phyloP scores from a whole-genome alignment of 345 rosid species.

The Stellera chamaejasme region DNA sequence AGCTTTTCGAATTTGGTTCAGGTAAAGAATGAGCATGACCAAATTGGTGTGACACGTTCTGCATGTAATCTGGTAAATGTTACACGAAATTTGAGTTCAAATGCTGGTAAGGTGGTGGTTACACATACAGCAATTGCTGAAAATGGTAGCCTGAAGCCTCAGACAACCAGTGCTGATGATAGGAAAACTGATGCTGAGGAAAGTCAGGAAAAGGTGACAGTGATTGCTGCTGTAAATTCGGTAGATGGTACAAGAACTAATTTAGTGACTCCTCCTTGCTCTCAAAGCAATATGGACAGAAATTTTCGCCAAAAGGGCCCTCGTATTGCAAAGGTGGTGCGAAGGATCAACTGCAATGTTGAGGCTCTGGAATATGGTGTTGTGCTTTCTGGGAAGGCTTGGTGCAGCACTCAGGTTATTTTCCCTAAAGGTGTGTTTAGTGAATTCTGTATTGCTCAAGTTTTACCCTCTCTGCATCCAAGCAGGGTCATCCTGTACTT shows the following conservation, averaged over 20 bases:
- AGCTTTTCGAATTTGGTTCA: constrained; percentile 22
- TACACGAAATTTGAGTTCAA: constrained; percentile 21
- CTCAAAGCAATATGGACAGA: constrained; percentile 69
- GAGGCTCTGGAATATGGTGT: constrained; percentile 71
- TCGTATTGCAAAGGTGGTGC: constrained; percentile 94
- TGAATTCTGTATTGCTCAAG: neutral
- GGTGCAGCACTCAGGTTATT: constrained; percentile 83
- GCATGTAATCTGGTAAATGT: constrained; percentile 21
- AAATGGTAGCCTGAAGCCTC: constrained; percentile 16
- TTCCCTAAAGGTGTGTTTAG: constrained; percentile 72
- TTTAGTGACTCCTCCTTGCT: constrained; percentile 42
- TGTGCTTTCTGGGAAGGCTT: constrained; percentile 71
- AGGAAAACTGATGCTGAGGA: constrained; percentile 30
- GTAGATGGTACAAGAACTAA: constrained; percentile 30
- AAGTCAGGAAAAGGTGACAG: constrained; percentile 38
- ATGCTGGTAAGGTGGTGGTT: constrained; percentile 15
- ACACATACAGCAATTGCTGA: constrained; percentile 19
- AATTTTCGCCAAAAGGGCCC: constrained; percentile 89
- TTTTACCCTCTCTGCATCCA: neutral
- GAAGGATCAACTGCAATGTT: constrained; percentile 92
- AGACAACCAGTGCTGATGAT: constrained; percentile 10
- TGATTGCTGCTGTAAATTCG: constrained; percentile 24
- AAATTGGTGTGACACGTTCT: constrained; percentile 22
- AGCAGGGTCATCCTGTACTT: constrained; percentile 3
- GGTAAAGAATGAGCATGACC: constrained; percentile 24